phyloP scores from a whole-genome alignment of 257 asterid species.

The Salvia splendens region DNA sequence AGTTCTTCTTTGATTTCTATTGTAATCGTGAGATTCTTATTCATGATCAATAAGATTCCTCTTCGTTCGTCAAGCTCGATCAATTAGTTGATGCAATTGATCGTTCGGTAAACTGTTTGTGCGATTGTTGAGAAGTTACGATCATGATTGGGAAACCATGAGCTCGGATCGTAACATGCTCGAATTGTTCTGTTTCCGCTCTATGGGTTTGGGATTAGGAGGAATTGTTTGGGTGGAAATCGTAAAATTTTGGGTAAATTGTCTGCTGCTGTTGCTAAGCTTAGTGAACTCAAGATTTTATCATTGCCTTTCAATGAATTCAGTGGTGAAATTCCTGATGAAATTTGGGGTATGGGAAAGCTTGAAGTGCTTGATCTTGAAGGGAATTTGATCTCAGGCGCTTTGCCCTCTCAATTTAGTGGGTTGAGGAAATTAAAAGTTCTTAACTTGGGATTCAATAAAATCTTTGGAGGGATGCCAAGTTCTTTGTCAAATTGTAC shows the following conservation, averaged over 20 bases:
- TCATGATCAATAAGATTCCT: too few relatives aligned
- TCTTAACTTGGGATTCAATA: constrained; percentile 78
- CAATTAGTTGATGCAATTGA: too few relatives aligned
- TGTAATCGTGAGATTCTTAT: too few relatives aligned
- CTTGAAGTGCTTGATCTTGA: constrained; percentile 94
- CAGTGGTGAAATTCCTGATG: constrained; percentile 69
- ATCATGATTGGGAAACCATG: too few relatives aligned
- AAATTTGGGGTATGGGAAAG: constrained; percentile 77
- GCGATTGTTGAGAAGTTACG: too few relatives aligned
- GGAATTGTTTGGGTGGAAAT: constrained; percentile 51
- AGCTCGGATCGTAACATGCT: constrained; percentile 4
- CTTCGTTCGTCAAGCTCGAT: too few relatives aligned
- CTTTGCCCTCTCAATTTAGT: constrained; percentile 50
- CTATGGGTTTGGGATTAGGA: constrained; percentile 77
- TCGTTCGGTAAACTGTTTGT: too few relatives aligned
- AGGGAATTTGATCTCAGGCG: constrained; percentile 69
- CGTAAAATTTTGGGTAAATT: constrained; percentile 58
- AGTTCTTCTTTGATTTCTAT: too few relatives aligned
- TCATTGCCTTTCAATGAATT: constrained; percentile 80
- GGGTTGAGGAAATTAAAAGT: constrained; percentile 71
- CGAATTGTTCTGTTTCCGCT: constrained; percentile 75
- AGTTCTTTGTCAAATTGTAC: constrained; percentile 50
- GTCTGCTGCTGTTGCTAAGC: constrained; percentile 54
- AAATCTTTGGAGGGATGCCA: constrained; percentile 61
- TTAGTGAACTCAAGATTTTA: constrained; percentile 62